A percentile compares a stretch with the other conserved stretches of the same genome.
Evolutionary conservation across 768 basidiomycete species (phyloP).

Genomic region (Xerocomellus amylosporus): DNA sequence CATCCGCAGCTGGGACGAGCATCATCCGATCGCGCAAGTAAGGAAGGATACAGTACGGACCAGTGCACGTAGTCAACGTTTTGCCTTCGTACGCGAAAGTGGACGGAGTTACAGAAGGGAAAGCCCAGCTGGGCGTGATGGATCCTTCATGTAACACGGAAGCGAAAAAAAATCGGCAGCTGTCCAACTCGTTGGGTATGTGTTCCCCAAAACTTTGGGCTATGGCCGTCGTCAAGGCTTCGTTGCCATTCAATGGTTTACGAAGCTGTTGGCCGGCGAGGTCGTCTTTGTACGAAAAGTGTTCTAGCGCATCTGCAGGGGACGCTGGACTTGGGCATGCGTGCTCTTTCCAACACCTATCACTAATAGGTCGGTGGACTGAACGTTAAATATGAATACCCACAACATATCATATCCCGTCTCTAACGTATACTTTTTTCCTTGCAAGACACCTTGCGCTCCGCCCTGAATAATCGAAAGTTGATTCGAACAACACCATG

Average conservation of each 20-base stretch:
- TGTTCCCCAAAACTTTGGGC: neutral
- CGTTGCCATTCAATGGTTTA: neutral
- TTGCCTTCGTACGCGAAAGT: neutral
- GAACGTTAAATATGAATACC: neutral
- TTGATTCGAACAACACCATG: no score
- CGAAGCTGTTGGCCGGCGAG: conserved; percentile 3
- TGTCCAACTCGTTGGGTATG: neutral
- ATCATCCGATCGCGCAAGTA: neutral
- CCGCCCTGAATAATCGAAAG: conserved; percentile 1
- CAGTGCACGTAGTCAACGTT: neutral
- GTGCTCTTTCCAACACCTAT: conserved; percentile 6
- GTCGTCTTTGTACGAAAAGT: conserved; percentile 1
- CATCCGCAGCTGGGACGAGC: neutral
- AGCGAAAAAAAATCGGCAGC: neutral
- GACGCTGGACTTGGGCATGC: neutral
- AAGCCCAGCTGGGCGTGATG: neutral
- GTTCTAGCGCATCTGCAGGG: neutral
- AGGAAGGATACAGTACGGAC: conserved; percentile 6
- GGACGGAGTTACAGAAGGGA: neutral
- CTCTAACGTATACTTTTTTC: neutral
- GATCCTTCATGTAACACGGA: conserved; percentile 1
- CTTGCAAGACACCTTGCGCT: conserved; percentile 3
- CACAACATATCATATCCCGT: conserved; percentile 6
- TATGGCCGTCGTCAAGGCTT: neutral
- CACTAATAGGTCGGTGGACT: neutral